These are phyloP conservation scores for Lasiosphaeriaceae sp. DNA, from an alignment of 495 filamentous ascomycete species.

Conservation along the genomic window DNA sequence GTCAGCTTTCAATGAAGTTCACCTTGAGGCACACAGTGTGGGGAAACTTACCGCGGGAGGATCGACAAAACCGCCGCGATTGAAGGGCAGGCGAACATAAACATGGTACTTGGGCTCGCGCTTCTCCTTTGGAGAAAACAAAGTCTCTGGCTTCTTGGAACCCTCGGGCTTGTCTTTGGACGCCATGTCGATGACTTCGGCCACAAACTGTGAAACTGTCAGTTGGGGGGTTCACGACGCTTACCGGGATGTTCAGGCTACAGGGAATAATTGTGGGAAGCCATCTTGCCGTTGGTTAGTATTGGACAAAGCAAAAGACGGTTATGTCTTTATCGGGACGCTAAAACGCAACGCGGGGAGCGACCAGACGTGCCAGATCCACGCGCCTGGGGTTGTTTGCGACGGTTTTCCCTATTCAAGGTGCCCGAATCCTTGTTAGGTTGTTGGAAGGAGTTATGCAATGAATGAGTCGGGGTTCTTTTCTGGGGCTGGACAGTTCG, in stretches of 20 bases:
- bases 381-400: too few species aligned
- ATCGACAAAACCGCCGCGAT: conserved; percentile 82
- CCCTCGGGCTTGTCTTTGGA: conserved; percentile 15
- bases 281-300: background rate
- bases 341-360: background rate
- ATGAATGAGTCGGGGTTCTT: too few species aligned
- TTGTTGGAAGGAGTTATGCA: too few species aligned
- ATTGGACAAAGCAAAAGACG: background rate
- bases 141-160: background rate
- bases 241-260: background rate
- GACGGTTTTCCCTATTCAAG: too few species aligned
- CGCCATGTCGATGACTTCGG: conserved; percentile 8
- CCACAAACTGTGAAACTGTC: background rate
- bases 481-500: too few species aligned
- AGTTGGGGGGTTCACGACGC: too few species aligned
- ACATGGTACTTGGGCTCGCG: conserved; percentile 60
- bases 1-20: background rate
- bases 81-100: conserved; percentile 84
- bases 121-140: conserved; percentile 8
- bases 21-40: conserved; percentile 10
- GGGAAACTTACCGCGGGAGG: conserved; percentile 66
- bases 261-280: too few species aligned
- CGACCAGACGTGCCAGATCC: too few species aligned
- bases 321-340: background rate
- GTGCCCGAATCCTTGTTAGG: too few species aligned